These are phyloP conservation scores for Grosmannia clavigera DNA, from an alignment of 2,329 filamentous ascomycete genomes.

Conservation along the genomic window DNA sequence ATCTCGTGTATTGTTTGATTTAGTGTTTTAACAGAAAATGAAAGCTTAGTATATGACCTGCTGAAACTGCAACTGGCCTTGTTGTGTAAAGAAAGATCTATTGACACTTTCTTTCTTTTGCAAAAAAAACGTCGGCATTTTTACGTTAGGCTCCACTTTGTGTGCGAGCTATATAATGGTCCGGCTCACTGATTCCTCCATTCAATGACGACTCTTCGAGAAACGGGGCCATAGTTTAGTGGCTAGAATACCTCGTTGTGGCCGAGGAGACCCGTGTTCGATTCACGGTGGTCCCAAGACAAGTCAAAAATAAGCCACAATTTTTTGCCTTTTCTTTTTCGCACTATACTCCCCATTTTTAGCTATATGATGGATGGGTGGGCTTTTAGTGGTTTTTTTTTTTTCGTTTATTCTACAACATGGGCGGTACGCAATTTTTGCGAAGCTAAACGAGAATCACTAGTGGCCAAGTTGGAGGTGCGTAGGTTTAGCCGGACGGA, in stretches of 20 bases:
- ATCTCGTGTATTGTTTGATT: background rate
- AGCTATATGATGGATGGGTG: no score
- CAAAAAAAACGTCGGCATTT: no score
- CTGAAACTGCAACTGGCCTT: no score
- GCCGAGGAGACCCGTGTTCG: slow-evolving; percentile 11
- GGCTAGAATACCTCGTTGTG: slow-evolving; percentile 13
- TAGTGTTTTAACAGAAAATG: background rate
- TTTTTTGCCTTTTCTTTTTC: background rate
- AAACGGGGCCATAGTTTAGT: slow-evolving; percentile 14
- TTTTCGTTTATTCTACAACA: no score
- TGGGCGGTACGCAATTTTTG: no score
- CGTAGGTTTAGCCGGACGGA: no score
- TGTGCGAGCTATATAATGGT: background rate
- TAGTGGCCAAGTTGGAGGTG: no score
- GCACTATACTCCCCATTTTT: no score
- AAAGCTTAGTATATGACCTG: background rate
- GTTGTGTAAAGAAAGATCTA: no score
- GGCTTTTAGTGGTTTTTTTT: background rate
- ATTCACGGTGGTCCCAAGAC: slow-evolving; percentile 10
- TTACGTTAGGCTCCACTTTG: background rate
- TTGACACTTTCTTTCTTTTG: no score
- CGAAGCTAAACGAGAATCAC: no score
- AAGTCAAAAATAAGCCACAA: slow-evolving; percentile 3
- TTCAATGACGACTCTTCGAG: slow-evolving; percentile 1
- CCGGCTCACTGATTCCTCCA: background rate